Evolutionary conservation across 306 rosid species (phyloP).

Genomic region (Mimosa pudica): DNA sequence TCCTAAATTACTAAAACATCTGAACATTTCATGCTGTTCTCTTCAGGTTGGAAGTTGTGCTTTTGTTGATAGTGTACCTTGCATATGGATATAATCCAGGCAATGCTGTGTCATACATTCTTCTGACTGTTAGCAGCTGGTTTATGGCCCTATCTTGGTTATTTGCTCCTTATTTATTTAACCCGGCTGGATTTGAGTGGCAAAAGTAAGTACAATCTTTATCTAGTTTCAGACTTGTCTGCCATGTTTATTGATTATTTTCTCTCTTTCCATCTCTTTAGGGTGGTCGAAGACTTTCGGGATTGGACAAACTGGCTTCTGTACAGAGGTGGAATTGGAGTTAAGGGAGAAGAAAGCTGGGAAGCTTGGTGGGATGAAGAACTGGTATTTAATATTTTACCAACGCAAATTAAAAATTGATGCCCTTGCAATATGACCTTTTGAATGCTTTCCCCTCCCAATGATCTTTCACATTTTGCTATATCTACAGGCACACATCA

Average conservation of each 20-base stretch:
- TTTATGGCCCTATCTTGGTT: constrained; percentile 98
- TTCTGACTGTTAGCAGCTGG: constrained; percentile 92
- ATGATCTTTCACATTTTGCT: neutral
- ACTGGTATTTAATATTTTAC: constrained; percentile 57
- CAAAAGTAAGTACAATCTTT: constrained; percentile 69
- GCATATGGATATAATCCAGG: constrained; percentile 82
- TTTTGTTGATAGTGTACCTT: constrained; percentile 72
- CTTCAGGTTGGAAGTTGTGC: constrained; percentile 88
- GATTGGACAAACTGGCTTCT: constrained; percentile 99
- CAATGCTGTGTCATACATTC: constrained; percentile 66
- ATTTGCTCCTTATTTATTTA: constrained; percentile 93
- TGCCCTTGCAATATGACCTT: constrained; percentile 8
- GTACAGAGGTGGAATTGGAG: constrained; percentile 95
- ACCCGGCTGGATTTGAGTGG: constrained; percentile 99
- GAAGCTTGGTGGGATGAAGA: constrained; percentile 99
- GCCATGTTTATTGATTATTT: constrained; percentile 28
- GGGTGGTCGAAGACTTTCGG: constrained; percentile 85
- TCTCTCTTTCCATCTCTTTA: constrained; percentile 36
- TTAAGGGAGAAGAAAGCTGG: constrained; percentile 98
- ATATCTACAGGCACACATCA: constrained; percentile 71
- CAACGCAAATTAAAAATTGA: constrained; percentile 14
- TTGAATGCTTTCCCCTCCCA: neutral
- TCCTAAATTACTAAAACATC: neutral
- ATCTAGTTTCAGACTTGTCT: constrained; percentile 1
- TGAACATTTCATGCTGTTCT: neutral